Evolutionary conservation across 2,329 filamentous ascomycete genomes (phyloP), one percentile per base, ranked within the genome.

Genomic region (Albifimbria verrucaria): DNA sequence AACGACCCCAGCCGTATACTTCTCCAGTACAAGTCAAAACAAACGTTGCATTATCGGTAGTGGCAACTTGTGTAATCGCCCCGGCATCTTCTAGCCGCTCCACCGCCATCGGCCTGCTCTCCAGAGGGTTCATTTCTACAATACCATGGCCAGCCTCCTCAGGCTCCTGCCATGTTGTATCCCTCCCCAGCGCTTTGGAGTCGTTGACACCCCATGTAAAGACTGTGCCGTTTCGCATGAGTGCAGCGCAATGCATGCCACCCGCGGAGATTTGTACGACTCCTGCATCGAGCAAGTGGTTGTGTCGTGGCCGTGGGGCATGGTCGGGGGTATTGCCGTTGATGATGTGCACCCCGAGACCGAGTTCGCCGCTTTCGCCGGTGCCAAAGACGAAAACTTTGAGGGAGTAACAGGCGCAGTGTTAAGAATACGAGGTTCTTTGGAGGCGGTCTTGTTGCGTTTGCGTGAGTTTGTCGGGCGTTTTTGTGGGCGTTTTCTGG

Each of bases 171-270:
- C 79, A 80, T 2, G 70, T 68, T 10, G 59, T 87, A 56, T 80
- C 75, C 59, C 85, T 75, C 17, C 85, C 84, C 45, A 88, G 76
- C 4, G 85, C 83, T 52, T 81, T 80, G 57, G 85, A 80, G 59
- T 87, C 82, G 64, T 88, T 88, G 57, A 86, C 83, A 47, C 85
- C 85, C 85, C 85, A 87, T 21, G 82, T 85, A 47, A 85, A 68
- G 57, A 88, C 79, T 58, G 78, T 77, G 67, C 84, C 84, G 65
- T 86, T 78, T 58, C 82, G 76, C 32, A 84, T 87, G 51, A 87
- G 68, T 3, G 82, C 84, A 50, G 82, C 71, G 50, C 76, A 79
- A 66, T 87, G 85, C 81, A 86, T 87, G 51, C 82, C 83, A 42
- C 85, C 85, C 39, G 80, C 76, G 49, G 82, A 81, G 50, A 88